Conservation (phyloP, 805 yeast genomes). For the Jamesozyma piceae region DNA sequence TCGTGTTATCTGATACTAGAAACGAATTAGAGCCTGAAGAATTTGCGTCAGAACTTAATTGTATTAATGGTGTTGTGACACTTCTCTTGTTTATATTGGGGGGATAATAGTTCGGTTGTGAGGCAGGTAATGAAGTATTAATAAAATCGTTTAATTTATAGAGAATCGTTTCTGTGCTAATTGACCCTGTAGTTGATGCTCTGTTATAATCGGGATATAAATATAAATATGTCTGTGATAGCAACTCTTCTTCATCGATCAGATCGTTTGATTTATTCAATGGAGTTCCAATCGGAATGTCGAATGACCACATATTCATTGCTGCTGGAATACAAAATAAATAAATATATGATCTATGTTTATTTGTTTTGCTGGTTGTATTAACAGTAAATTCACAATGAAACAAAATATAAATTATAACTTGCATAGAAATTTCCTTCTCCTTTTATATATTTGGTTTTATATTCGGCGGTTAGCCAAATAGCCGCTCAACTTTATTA, state of each 20-base stretch:
- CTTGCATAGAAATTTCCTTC: too few relatives aligned
- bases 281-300: slow-evolving; percentile 1
- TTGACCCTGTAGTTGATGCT: neutral
- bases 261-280: neutral
- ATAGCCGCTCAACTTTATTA: too few relatives aligned
- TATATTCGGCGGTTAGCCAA: too few relatives aligned
- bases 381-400: too few relatives aligned
- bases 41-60: neutral
- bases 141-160: too few relatives aligned
- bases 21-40: neutral
- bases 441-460: too few relatives aligned
- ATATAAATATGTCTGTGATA: neutral
- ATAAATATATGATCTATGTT: too few relatives aligned
- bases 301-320: slow-evolving; percentile 3
- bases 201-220: neutral
- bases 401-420: too few relatives aligned
- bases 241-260: neutral
- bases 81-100: neutral
- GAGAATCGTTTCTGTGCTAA: neutral
- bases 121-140: neutral
- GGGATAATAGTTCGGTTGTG: neutral
- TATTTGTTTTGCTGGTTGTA: too few relatives aligned
- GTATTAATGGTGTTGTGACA: neutral
- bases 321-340: too few relatives aligned
- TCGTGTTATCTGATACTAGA: neutral